Conservation (phyloP, 2,329 filamentous ascomycete genomes). For the Macrophomina tecta region DNA sequence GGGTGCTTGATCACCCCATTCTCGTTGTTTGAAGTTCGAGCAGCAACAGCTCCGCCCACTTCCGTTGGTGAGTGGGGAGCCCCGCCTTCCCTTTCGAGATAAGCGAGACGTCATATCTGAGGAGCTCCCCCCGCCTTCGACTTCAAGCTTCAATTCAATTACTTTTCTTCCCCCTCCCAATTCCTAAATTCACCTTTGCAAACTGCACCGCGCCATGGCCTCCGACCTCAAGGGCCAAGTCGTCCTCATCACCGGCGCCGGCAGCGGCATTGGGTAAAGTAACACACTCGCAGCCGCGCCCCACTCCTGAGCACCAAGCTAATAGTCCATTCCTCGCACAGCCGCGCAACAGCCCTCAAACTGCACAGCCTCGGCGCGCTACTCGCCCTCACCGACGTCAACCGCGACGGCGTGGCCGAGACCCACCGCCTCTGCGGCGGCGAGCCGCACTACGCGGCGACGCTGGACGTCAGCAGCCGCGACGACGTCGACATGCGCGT, state of each 20-base stretch:
- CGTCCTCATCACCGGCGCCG: conserved; percentile 84
- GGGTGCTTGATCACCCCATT: neutral
- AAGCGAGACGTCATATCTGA: conserved; percentile 21
- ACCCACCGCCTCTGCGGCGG: conserved; percentile 81
- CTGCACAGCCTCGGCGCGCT: conserved; percentile 66
- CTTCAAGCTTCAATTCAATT: neutral
- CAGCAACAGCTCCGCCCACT: conserved; percentile 7
- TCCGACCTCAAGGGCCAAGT: conserved; percentile 80
- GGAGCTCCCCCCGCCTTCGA: conserved; percentile 4
- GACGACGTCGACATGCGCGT: conserved; percentile 66
- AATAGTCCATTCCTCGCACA: neutral
- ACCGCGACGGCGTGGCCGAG: conserved; percentile 86
- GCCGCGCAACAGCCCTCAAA: conserved; percentile 26
- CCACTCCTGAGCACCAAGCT: neutral
- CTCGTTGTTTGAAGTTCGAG: neutral
- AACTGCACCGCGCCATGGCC: neutral
- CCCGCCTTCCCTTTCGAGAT: conserved; percentile 2
- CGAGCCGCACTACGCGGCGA: conserved; percentile 89
- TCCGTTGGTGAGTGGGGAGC: conserved; percentile 1
- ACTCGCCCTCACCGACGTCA: conserved; percentile 91
- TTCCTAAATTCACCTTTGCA: neutral
- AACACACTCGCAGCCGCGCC: neutral
- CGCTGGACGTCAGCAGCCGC: conserved; percentile 83
- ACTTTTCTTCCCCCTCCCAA: neutral
- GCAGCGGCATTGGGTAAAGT: conserved; percentile 82